Base-by-base conservation (phyloP, 176 grass and related monocot species). In the Stipa capillata region DNA sequence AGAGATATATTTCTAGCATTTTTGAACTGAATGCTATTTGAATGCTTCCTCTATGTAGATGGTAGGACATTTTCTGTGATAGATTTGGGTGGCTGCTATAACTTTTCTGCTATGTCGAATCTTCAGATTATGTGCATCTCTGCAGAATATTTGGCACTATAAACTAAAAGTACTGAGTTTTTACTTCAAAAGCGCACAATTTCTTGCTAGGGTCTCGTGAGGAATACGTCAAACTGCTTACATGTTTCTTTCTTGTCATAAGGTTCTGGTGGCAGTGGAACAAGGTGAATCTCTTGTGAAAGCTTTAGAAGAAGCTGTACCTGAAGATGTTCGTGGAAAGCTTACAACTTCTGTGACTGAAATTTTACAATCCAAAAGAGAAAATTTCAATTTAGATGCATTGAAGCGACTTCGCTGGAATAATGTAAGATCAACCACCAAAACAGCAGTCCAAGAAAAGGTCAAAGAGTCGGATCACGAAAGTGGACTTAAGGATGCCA, bases 221-320 rank as follows among this genome's bases (percentile, higher is more conserved):
- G 15, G 9, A 23, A 86, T 76, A 47, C 52, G 28, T 52, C 24
- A 86, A 66, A 17, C 1, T 74, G 24, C 69, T 83, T 71, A 83
- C 31, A 58, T 83, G 63, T 81, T 57, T 65, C 14, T 71, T 69
- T 88, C 52, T 67, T 79, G 76, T 55, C 62, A 45, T 81, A 85
- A 97, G 95, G 95, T 97, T 82, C 58, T 97, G 68, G 58, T 76
- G 75, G 95, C 92, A 49, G 84, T 97, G 74, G 95, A 84, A 65
- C 85, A 78, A 83, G 95, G 95, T 59, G 95, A 97, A 82, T 83
- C 90, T 36, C 87, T 97, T 54, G 80, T 89, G 77, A 97, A 86
- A 90, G 92, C 92, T 90, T 78, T 97, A 77, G 74, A 97, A 92
- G 95, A 79, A 90, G 95, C 95, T 77, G 92, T 97, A 62, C 95